Evolutionary conservation across 345 rosid species (phyloP).

Genomic region (Kernera saxatilis): DNA sequence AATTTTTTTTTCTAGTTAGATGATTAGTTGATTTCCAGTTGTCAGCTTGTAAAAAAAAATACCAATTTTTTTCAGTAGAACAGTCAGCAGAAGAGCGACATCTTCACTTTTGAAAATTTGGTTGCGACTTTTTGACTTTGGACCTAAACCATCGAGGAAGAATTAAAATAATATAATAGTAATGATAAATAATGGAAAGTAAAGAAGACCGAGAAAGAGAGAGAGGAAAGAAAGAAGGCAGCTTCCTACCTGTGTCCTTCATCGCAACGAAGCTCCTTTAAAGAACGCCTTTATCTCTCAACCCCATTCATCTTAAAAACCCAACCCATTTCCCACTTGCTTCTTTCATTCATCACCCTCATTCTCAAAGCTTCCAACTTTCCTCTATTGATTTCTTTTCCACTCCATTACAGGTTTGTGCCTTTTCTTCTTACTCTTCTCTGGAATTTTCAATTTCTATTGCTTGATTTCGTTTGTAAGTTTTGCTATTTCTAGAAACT

Average conservation of each 20-base stretch:
- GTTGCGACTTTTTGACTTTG: slow-evolving; percentile 26
- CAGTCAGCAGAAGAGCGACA: slow-evolving; percentile 15
- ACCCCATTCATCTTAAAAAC: slow-evolving; percentile 8
- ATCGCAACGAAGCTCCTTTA: slow-evolving; percentile 9
- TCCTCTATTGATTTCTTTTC: neutral
- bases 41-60: neutral
- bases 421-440: neutral
- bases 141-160: slow-evolving; percentile 4
- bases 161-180: neutral
- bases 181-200: neutral
- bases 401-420: slow-evolving; percentile 23
- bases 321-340: slow-evolving; percentile 26
- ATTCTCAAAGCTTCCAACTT: neutral
- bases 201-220: slow-evolving; percentile 4
- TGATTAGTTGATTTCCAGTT: neutral
- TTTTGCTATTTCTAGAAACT: slow-evolving; percentile 2
- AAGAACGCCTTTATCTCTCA: neutral
- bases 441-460: neutral
- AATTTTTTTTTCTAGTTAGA: no score
- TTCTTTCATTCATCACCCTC: slow-evolving; percentile 16
- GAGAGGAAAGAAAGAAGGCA: slow-evolving; percentile 18
- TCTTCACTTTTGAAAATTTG: slow-evolving; percentile 13
- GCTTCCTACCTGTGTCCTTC: slow-evolving; percentile 30
- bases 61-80: neutral
- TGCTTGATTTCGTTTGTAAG: neutral